Evolutionary conservation across 176 grass and related monocot species (phyloP).

Genomic region (Avena insularis): DNA sequence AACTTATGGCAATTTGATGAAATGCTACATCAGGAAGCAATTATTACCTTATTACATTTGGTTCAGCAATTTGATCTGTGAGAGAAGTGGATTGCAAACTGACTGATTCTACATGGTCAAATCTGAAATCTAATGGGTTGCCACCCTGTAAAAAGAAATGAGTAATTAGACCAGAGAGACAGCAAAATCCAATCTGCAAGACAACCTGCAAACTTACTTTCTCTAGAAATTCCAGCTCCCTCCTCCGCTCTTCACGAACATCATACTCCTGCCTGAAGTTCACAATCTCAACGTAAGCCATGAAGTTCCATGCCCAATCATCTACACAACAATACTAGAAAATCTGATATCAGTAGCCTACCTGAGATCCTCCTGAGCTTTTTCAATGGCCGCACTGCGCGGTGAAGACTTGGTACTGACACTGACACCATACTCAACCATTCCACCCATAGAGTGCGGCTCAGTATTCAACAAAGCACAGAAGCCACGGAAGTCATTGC

Average conservation of each 20-base stretch:
- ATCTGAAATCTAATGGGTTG: slow-evolving; percentile 96
- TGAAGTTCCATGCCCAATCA: not conserved
- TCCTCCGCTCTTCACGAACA: slow-evolving; percentile 75
- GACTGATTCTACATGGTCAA: slow-evolving; percentile 61
- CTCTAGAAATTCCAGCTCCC: slow-evolving; percentile 92
- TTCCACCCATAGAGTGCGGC: slow-evolving; percentile 63
- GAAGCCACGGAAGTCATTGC: slow-evolving; percentile 30
- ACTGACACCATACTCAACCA: slow-evolving; percentile 65
- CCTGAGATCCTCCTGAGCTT: slow-evolving; percentile 90
- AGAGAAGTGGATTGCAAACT: slow-evolving; percentile 91
- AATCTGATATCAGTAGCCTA: slow-evolving; percentile 28
- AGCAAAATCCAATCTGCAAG: slow-evolving; percentile 23
- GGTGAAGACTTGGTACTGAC: slow-evolving; percentile 74
- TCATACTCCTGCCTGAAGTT: slow-evolving; percentile 75
- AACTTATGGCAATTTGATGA: slow-evolving; percentile 26
- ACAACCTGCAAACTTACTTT: slow-evolving; percentile 56
- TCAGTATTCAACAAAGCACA: slow-evolving; percentile 63
- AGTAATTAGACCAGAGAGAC: slow-evolving; percentile 37
- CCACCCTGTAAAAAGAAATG: slow-evolving; percentile 73
- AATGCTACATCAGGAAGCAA: slow-evolving; percentile 36
- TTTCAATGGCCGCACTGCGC: slow-evolving; percentile 69
- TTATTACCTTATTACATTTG: slow-evolving; percentile 65
- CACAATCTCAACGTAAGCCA: slow-evolving; percentile 4
- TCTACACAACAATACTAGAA: not conserved
- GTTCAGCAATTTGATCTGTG: slow-evolving; percentile 66